Percentiles rank a stretch among this genome's conserved stretches.
Evolutionary conservation across 805 yeast species (phyloP).

Genomic region (Torulaspora franciscae): DNA sequence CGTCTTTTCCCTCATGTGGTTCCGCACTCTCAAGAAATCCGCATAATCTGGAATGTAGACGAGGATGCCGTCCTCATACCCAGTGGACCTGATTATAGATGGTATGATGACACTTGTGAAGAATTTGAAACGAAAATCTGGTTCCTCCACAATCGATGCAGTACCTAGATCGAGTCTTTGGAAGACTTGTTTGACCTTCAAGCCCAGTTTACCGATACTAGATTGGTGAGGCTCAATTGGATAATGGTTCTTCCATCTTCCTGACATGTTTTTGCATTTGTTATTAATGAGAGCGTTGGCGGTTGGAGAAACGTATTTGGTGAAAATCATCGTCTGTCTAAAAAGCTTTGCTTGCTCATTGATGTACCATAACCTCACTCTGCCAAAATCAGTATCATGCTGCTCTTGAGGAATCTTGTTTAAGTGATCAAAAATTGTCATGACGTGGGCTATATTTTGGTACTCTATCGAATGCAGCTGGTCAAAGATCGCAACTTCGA

Average conservation of each 20-base stretch:
- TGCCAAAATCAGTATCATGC: conserved; percentile 81
- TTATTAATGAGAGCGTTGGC: conserved; percentile 57
- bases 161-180: conserved; percentile 57
- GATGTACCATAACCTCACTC: conserved; percentile 88
- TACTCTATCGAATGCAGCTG: conserved; percentile 79
- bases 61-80: conserved; percentile 67
- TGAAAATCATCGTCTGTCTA: conserved; percentile 73
- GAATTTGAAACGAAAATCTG: conserved; percentile 76
- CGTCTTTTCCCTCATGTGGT: conserved; percentile 53
- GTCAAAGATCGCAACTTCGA: conserved; percentile 76
- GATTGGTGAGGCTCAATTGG: conserved; percentile 43
- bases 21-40: conserved; percentile 76
- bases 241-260: conserved; percentile 54
- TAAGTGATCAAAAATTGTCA: conserved; percentile 59
- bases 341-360: conserved; percentile 70
- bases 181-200: conserved; percentile 63
- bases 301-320: conserved; percentile 77
- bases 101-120: conserved; percentile 74
- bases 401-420: conserved; percentile 75
- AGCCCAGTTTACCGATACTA: conserved; percentile 59
- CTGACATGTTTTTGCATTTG: conserved; percentile 51
- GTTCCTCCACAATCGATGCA: conserved; percentile 54
- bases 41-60: conserved; percentile 80
- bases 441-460: conserved; percentile 91
- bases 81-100: conserved; percentile 54